These are phyloP conservation scores for Thalassiosira hispida DNA, from an alignment of 352 stramenopile genomes.

Conservation along the genomic window DNA sequence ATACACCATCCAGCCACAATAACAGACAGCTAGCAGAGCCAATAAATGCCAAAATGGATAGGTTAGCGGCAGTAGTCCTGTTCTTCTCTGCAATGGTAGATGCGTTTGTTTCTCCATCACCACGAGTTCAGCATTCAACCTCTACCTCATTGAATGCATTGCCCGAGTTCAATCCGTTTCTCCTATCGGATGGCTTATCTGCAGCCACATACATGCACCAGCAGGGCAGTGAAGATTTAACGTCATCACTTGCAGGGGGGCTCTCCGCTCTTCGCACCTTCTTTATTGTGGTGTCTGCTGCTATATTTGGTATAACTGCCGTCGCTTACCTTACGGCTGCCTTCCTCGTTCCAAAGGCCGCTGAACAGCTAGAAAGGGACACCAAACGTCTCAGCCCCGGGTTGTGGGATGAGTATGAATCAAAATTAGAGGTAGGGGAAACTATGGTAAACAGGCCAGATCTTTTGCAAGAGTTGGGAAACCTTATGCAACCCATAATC, in stretches of 20 bases:
- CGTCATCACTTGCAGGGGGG: background rate
- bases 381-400: slow-evolving; percentile 53
- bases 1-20: too few species aligned
- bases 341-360: slow-evolving; percentile 48
- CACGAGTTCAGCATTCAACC: background rate
- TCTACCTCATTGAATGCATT: too few species aligned
- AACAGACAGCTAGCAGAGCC: too few species aligned
- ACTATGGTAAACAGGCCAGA: slow-evolving; percentile 61
- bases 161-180: slow-evolving; percentile 3
- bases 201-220: slow-evolving; percentile 16
- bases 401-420: slow-evolving; percentile 67
- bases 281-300: slow-evolving; percentile 29
- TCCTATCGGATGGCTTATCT: slow-evolving; percentile 30
- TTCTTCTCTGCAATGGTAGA: too few species aligned
- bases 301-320: slow-evolving; percentile 33
- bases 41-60: too few species aligned
- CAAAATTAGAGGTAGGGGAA: slow-evolving; percentile 58
- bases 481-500: slow-evolving; percentile 61
- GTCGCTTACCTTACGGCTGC: slow-evolving; percentile 35
- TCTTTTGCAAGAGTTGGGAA: slow-evolving; percentile 67
- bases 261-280: slow-evolving; percentile 39
- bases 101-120: too few species aligned
- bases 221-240: too few species aligned
- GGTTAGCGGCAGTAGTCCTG: too few species aligned
- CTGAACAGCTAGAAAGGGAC: slow-evolving; percentile 66